Conservation (phyloP, 179 eudicot species). For the Beta macrorhiza region DNA sequence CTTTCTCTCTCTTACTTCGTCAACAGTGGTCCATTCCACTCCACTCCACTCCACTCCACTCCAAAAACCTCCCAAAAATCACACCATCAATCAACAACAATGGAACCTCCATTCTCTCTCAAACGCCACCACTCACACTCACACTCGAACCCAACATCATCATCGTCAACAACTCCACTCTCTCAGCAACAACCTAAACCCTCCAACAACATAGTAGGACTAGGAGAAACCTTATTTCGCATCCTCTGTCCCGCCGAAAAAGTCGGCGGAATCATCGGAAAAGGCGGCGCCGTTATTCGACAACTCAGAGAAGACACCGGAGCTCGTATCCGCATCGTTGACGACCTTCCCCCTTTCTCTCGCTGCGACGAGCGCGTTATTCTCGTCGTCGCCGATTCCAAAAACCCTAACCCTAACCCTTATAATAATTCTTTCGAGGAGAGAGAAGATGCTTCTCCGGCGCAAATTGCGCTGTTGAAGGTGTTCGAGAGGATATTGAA, state of each 20-base stretch:
- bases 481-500: constrained; percentile 73
- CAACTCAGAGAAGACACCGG: constrained; percentile 62
- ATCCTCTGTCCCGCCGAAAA: constrained; percentile 63
- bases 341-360: constrained; percentile 28
- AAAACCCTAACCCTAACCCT: constrained; percentile 24
- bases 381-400: constrained; percentile 32
- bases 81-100: not conserved
- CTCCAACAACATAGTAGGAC: constrained; percentile 9
- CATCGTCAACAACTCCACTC: constrained; percentile 9
- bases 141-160: constrained; percentile 23
- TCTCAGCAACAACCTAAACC: constrained; percentile 25
- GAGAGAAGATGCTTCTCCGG: constrained; percentile 40
- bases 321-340: constrained; percentile 60
- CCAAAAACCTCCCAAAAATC: constrained; percentile 11
- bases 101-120: constrained; percentile 35
- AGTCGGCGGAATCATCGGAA: constrained; percentile 78
- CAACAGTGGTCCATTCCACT: constrained; percentile 16
- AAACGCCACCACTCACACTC: constrained; percentile 30
- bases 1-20: not conserved
- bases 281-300: constrained; percentile 58
- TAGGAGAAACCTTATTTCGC: constrained; percentile 47
- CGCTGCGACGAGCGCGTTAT: constrained; percentile 55
- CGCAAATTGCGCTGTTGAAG: constrained; percentile 68
- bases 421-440: not conserved
- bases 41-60: constrained; percentile 12